phyloP scores from a whole-genome alignment of 2,329 filamentous ascomycete species.

The Aureobasidium sp. region DNA sequence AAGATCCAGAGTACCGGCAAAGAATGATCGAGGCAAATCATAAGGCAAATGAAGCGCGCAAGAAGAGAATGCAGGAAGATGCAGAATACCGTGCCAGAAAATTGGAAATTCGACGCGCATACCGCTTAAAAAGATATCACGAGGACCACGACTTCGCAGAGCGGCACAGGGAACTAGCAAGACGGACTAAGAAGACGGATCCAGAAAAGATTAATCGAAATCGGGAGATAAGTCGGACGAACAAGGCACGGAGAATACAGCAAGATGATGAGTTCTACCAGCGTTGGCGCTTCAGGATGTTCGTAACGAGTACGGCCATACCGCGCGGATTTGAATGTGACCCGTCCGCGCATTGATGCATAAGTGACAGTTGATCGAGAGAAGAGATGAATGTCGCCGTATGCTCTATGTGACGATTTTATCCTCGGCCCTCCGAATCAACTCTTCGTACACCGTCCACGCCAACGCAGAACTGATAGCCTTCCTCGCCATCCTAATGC shows the following conservation, averaged over 20 bases:
- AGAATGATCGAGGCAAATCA: neutral
- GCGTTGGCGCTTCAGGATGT: too few relatives aligned
- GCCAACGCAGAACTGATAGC: constrained; percentile 89
- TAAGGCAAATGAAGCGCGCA: neutral
- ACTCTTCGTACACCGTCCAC: constrained; percentile 94
- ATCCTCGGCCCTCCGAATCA: constrained; percentile 66
- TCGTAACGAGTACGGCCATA: too few relatives aligned
- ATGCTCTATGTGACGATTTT: constrained; percentile 5
- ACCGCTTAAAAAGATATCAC: neutral
- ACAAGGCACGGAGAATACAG: too few relatives aligned
- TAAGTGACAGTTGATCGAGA: neutral
- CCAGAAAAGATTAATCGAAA: too few relatives aligned
- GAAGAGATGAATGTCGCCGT: neutral
- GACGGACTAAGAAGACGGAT: too few relatives aligned
- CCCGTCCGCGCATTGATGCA: neutral
- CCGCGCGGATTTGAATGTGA: too few relatives aligned
- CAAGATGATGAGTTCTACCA: too few relatives aligned
- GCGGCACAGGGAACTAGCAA: too few relatives aligned
- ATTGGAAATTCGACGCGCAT: neutral
- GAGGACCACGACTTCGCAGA: neutral
- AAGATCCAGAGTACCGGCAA: neutral
- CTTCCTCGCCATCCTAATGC: constrained; percentile 81
- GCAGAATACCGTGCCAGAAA: neutral
- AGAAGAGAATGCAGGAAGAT: neutral
- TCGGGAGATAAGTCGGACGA: too few relatives aligned